Evolutionary conservation across 306 rosid species (phyloP).

Genomic region (Sophora flavescens): DNA sequence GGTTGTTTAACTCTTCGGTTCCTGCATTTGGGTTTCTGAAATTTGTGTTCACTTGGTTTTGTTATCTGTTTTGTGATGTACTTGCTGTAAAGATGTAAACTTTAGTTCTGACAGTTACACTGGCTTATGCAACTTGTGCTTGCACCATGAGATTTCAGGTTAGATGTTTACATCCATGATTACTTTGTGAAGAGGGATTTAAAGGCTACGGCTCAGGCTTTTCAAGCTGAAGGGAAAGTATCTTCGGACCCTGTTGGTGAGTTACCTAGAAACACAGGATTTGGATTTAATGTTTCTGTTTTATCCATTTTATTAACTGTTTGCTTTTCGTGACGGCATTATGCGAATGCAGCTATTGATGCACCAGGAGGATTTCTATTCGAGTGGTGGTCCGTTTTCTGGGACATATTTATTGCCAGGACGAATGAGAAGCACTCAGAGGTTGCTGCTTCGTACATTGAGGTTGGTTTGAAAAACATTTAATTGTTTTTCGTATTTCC

Average conservation of each 20-base stretch:
- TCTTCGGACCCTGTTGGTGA: constrained; percentile 98
- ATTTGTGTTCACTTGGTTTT: constrained; percentile 27
- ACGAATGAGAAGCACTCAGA: constrained; percentile 99
- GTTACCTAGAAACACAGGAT: constrained; percentile 42
- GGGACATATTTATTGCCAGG: constrained; percentile 99
- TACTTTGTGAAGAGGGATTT: constrained; percentile 96
- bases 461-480: constrained; percentile 63
- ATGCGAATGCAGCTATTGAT: constrained; percentile 86
- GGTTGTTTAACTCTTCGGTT: constrained; percentile 39
- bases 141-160: constrained; percentile 62
- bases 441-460: constrained; percentile 97
- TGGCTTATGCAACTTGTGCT: constrained; percentile 45
- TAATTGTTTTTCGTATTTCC: background rate
- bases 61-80: constrained; percentile 24
- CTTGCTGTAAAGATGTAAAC: constrained; percentile 44
- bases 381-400: constrained; percentile 99
- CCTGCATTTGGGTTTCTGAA: constrained; percentile 44
- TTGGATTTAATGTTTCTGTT: constrained; percentile 30
- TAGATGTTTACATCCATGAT: constrained; percentile 98
- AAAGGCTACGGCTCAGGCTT: constrained; percentile 98
- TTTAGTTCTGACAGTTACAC: constrained; percentile 28
- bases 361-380: constrained; percentile 98
- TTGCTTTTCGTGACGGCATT: constrained; percentile 24
- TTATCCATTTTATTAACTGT: constrained; percentile 36
- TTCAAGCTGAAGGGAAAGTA: constrained; percentile 98